Evolutionary conservation across 208 protist genomes (phyloP), one percentile per base, ranked within the genome.

Genomic region (Leptomonas seymouri): DNA sequence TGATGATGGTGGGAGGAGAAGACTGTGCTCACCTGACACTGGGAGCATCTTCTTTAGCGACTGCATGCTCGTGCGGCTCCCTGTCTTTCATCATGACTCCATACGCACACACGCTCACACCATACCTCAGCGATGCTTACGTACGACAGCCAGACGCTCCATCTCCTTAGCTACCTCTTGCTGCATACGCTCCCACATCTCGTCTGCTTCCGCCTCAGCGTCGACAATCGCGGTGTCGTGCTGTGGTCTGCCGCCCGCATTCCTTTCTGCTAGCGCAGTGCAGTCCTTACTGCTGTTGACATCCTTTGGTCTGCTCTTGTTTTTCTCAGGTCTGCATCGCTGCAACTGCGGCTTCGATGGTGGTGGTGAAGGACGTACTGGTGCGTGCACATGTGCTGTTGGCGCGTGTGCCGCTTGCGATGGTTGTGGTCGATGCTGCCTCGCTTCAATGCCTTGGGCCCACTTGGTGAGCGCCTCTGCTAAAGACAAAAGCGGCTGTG

Each of bases 141-240:
- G 71, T 31, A 85, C 62, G 30, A 86, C 63, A 1, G 85, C 76
- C 20, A 91, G 57, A 2, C 85, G 71, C 50, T 78, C 31, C 85
- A 91, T 91, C 54, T 85, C 79, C 36, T 62, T 61, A 4, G 71
- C 60, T 45, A 88, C 85, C 28, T 84, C 67, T 15, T 45, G 42
- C 42, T 67, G 72, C 55, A 90, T 81, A 8, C 51, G 49, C 25
- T 44, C 51, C 59, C 84, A 81, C 28, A 77, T 62, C 11, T 51
- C 59, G n/a, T 60, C 65, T 0, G 73, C 78, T 20, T 86, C 84
- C 41, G 80, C 67, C 16, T 67, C 75, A 0, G 23, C 36, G 14
- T 55, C 61, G 8, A 31, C 42, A 20, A 21, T 12, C 18, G n/a
- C 41, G 18, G 41, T 16, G 11, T 15, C 44, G 20, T 5, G 7